Evolutionary conservation across 805 yeast genomes (phyloP).

Genomic region (Candida methanosorbosa): DNA sequence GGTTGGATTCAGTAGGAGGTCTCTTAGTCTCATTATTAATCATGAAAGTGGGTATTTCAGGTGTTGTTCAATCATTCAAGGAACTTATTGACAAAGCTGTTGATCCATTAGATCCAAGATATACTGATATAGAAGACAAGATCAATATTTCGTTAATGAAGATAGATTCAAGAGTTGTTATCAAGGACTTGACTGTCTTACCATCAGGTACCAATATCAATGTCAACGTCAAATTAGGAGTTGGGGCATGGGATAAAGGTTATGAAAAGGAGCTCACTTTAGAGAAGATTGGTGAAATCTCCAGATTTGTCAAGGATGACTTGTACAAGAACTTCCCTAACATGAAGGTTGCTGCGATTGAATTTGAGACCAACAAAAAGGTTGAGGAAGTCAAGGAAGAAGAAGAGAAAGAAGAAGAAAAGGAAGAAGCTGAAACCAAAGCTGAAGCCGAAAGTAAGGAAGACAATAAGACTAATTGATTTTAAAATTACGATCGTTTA

Average conservation of each 20-base stretch:
- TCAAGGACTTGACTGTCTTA: slow-evolving; percentile 36
- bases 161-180: slow-evolving; percentile 18
- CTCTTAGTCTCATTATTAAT: slow-evolving; percentile 74
- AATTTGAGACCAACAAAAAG: slow-evolving; percentile 17
- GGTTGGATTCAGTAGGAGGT: slow-evolving; percentile 93
- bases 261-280: slow-evolving; percentile 22
- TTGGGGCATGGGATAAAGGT: slow-evolving; percentile 19
- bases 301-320: slow-evolving; percentile 16
- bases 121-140: slow-evolving; percentile 27
- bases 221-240: slow-evolving; percentile 23
- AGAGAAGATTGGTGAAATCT: slow-evolving; percentile 23
- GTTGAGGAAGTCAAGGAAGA: slow-evolving; percentile 5
- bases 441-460: neutral
- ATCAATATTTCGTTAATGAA: slow-evolving; percentile 26
- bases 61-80: slow-evolving; percentile 57
- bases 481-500: too few species aligned
- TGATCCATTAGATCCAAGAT: slow-evolving; percentile 40
- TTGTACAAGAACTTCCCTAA: slow-evolving; percentile 25
- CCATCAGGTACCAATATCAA: slow-evolving; percentile 50
- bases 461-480: neutral
- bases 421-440: slow-evolving; percentile 2
- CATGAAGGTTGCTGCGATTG: slow-evolving; percentile 25
- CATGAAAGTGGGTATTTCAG: slow-evolving; percentile 75
- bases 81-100: slow-evolving; percentile 76
- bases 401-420: slow-evolving; percentile 3